Evolutionary conservation across 148 eudicot genomes (phyloP), one percentile per base, ranked within the genome.

Genomic region (Agrostemma githago): DNA sequence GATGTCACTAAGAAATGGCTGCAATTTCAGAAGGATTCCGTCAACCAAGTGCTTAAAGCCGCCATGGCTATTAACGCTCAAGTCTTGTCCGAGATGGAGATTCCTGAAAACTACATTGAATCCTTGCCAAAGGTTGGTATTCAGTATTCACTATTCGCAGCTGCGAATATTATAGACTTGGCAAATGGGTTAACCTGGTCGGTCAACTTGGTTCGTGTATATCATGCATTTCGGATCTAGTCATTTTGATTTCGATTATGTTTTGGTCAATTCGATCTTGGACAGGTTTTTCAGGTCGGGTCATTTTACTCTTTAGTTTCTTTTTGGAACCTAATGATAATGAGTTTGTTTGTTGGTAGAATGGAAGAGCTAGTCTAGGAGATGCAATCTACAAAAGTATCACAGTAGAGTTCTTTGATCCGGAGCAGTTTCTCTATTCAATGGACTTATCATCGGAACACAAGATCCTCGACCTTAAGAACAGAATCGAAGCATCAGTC

Each of bases 11-110:
- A 78, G 76, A 86, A 86, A 79, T 91, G 88, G 89, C 68, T 91
- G 57, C 89, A 75, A 11, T 78, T 83, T 62, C 97, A 89, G 74
- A 91, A 89, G 84, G 91, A 91, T 62, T 83, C 88, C 0, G 91
- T 89, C 38, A 85, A 85, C 81, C 97, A 91, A 75, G 91, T 91
- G 41, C 86, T 84, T 17, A 91, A 91, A 83, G 96, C 93, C 3
- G 83, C 96, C 38, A 89, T 91, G 96, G 96, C 93, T 54, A 91
- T 87, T 48, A 89, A 91, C 51, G 88, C 96, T 56, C 96, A 89
- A 81, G 81, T 87, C 42, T 60, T 91, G 11, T 64, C 88, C 4
- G 91, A 91, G 64, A 91, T 91, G 93, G 89, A 84, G 71, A 86
- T 86, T 71, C 95, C 97, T 0, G 92, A 89, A 65, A 82, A 74